Evolutionary conservation across 192 early-diverging fungal genomes (phyloP).

Genomic region (Geranomyces variabilis): DNA sequence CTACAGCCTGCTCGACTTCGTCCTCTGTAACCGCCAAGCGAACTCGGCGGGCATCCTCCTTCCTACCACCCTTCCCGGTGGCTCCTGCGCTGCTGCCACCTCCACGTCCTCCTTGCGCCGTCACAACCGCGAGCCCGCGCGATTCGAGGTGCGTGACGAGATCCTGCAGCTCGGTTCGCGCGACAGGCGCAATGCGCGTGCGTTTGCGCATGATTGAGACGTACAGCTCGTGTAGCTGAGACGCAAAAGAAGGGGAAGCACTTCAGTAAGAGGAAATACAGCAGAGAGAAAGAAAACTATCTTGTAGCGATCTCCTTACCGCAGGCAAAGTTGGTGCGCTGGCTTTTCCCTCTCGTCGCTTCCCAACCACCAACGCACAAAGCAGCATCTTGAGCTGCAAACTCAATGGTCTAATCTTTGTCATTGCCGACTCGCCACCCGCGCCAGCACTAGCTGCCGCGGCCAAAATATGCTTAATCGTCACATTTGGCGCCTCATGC

Average conservation of each 20-base stretch:
- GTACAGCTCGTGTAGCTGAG: neutral
- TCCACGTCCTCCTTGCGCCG: neutral
- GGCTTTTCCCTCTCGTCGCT: no score
- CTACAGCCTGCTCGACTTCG: conserved; percentile 27
- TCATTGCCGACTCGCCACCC: conserved; percentile 38
- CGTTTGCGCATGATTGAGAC: conserved; percentile 5
- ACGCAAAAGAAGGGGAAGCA: no score
- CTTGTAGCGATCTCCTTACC: no score
- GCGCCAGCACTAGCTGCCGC: conserved; percentile 48
- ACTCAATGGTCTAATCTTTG: conserved; percentile 69
- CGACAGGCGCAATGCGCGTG: conserved; percentile 1
- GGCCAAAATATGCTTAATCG: conserved; percentile 76
- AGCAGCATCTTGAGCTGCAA: conserved; percentile 85
- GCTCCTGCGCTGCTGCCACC: neutral
- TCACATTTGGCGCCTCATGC: conserved; percentile 68
- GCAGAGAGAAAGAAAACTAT: no score
- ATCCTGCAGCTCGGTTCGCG: conserved; percentile 1
- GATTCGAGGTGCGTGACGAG: neutral
- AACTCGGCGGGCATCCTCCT: neutral
- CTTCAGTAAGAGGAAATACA: no score
- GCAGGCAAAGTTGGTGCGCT: no score
- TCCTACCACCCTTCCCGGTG: neutral
- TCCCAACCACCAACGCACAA: conserved; percentile 44
- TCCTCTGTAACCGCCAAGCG: conserved; percentile 13
- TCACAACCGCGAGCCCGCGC: neutral